Evolutionary conservation across 306 rosid species (phyloP), one percentile per base, ranked within the genome.

Genomic region (Sindora glabra): DNA sequence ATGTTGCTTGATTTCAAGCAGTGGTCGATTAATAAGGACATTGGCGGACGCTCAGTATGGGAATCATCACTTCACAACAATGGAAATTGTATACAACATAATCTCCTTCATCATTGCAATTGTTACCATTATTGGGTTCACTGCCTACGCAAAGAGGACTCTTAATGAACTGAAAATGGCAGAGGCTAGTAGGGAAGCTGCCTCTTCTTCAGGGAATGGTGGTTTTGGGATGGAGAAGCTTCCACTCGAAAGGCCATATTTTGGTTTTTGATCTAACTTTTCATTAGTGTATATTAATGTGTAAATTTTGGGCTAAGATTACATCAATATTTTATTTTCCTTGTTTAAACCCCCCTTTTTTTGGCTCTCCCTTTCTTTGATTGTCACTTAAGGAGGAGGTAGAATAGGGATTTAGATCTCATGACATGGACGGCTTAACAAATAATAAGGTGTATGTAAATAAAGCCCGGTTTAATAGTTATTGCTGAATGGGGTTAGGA

Each of bases 1-100:
- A 4, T 29, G 34, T 29, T 29, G n/a, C 46, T 68, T 39, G 25
- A 54, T 56, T 17, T 73, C 18, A 40, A 67, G 78, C 87, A 92
- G 99, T 56, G 99, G 99, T 68, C 77, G 90, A 65, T 64, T 92
- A 59, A 73, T 92, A 73, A 86, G 71, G 83, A 89, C 97, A 39
- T 67, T 89, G 21, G 95, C 90, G 0, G 80, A 92, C 30, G 94
- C 90, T 33, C 75, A 86, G 61, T 89, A 89, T 1, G 89, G 94
- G 78, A 92, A 73, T 65, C 84, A 79, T 73, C 96, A 66, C 50
- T 50, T 92, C 73, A 92, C 99, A 8, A 74, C 86, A 0, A 80
- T 92, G 32, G 99, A 89, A 79, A 92, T 92, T 3, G 78, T 89
- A 32, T 92, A 92, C 84, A 92, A 92, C 70, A 47, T 74, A 59